Conservation (phyloP, 148 eudicot species). For the Pharnaceum exiguum region DNA sequence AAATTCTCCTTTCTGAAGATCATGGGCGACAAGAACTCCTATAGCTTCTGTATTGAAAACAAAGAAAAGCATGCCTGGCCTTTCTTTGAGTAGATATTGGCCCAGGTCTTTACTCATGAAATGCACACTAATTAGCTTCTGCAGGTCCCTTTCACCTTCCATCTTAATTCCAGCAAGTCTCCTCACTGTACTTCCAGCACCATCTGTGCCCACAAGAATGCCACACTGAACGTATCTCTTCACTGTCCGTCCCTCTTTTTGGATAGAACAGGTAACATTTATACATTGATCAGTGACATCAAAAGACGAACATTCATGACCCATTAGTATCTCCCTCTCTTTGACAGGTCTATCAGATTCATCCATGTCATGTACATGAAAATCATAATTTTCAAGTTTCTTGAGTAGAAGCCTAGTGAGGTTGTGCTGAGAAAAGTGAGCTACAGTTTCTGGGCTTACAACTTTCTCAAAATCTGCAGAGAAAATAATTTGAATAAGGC, state of each 20-base stretch:
- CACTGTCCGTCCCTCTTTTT: conserved; percentile 39
- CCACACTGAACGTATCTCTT: conserved; percentile 56
- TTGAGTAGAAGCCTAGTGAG: conserved; percentile 49
- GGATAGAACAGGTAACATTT: conserved; percentile 49
- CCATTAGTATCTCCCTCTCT: conserved; percentile 67
- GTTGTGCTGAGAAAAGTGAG: conserved; percentile 92
- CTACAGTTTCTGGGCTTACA: conserved; percentile 82
- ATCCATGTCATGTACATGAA: conserved; percentile 32
- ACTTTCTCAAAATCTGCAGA: conserved; percentile 78
- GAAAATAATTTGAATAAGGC: conserved; percentile 2
- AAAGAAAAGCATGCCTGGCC: conserved; percentile 95
- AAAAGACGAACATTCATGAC: conserved; percentile 69
- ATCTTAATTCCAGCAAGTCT: conserved; percentile 59
- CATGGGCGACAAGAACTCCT: conserved; percentile 98
- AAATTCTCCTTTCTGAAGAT: conserved; percentile 90
- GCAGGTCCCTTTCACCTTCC: conserved; percentile 81
- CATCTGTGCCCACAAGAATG: conserved; percentile 81
- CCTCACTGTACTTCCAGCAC: conserved; percentile 84
- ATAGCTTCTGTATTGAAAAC: conserved; percentile 88
- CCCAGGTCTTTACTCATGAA: conserved; percentile 70
- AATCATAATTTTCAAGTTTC: conserved; percentile 53
- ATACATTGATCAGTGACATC: conserved; percentile 40
- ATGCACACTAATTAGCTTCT: conserved; percentile 87
- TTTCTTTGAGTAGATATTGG: conserved; percentile 59
- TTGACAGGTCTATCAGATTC: conserved; percentile 22